These are phyloP conservation scores for Pythium biforme DNA, from an alignment of 352 stramenopile genomes.

Conservation along the genomic window DNA sequence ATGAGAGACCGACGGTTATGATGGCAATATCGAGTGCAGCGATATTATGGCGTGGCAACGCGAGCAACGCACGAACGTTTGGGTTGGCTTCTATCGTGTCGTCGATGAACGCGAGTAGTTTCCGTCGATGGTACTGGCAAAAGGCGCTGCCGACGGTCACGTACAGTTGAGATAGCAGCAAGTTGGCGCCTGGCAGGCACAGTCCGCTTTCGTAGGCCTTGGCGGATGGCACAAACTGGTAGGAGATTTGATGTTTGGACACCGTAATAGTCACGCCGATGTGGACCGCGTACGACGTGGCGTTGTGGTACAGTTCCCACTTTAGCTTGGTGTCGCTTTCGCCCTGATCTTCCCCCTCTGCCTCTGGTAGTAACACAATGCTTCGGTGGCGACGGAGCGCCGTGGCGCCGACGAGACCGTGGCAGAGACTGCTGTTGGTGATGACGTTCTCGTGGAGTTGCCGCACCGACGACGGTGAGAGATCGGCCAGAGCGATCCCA, in stretches of 20 bases:
- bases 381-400: background rate
- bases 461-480: slow-evolving; percentile 34
- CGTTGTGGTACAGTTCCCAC: slow-evolving; percentile 2
- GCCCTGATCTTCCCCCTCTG: background rate
- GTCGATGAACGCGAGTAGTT: slow-evolving; percentile 5
- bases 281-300: background rate
- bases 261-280: background rate
- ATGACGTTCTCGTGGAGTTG: background rate
- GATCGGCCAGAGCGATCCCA: slow-evolving; percentile 43
- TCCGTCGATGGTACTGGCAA: slow-evolving; percentile 5
- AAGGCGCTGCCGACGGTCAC: background rate
- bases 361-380: background rate
- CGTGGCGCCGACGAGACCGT: background rate
- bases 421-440: background rate
- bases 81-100: background rate
- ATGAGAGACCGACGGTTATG: slow-evolving; percentile 5
- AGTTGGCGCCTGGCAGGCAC: background rate
- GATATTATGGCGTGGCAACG: slow-evolving; percentile 12
- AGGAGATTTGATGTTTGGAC: background rate
- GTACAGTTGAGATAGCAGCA: slow-evolving; percentile 5
- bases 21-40: background rate
- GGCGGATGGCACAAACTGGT: background rate
- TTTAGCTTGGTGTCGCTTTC: background rate
- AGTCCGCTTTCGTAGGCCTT: background rate
- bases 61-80: background rate